phyloP scores from a whole-genome alignment of 441 rosid genomes.

The Croton laevigatus region DNA sequence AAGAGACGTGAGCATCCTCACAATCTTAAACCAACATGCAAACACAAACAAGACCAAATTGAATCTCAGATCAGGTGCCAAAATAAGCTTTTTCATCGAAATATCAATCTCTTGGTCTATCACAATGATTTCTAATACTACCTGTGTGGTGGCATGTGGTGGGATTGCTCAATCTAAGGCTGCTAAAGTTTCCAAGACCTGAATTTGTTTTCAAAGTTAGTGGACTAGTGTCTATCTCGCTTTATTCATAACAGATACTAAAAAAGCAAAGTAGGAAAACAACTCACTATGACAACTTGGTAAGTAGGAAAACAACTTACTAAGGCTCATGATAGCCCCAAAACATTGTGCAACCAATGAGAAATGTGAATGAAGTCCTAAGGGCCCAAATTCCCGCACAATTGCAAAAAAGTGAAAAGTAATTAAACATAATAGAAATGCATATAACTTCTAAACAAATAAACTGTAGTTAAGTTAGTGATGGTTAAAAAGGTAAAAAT shows the following conservation, averaged over 20 bases:
- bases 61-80: no score
- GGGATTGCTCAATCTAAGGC: conserved; percentile 94
- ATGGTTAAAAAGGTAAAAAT: conserved; percentile 4
- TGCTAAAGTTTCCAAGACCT: conserved; percentile 97
- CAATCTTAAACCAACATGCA: no score
- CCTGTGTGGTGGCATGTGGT: conserved; percentile 98
- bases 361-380: conserved; percentile 94
- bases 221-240: conserved; percentile 4
- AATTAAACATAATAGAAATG: conserved; percentile 20
- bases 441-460: background rate
- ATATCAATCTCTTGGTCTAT: no score
- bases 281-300: no score
- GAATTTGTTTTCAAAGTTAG: conserved; percentile 26
- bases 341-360: conserved; percentile 89
- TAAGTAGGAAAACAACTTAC: conserved; percentile 58
- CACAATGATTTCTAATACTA: conserved; percentile 29
- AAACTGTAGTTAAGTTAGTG: background rate
- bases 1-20: no score
- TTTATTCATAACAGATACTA: conserved; percentile 21
- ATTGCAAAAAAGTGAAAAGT: conserved; percentile 23
- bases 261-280: no score
- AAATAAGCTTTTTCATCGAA: no score
- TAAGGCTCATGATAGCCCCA: conserved; percentile 99
- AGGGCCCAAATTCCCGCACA: conserved; percentile 61
- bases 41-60: no score